Conservation (phyloP, 768 basidiomycete species). For the Russula ochroleuca region DNA sequence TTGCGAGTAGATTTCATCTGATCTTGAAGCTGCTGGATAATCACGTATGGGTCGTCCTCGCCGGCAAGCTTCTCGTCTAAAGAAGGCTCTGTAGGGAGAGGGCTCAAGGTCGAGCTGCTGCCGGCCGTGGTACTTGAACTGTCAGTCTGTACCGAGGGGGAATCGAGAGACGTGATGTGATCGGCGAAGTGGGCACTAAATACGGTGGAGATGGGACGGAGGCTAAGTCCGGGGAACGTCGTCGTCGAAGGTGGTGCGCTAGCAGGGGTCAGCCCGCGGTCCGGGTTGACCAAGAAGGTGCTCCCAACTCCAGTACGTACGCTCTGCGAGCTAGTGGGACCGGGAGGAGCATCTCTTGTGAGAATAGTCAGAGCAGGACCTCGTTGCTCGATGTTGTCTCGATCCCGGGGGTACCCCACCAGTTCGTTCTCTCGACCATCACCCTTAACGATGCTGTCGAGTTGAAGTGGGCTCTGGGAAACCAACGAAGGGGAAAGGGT, state of each 20-base stretch:
- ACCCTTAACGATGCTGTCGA: conserved; percentile 8
- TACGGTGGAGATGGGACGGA: conserved; percentile 71
- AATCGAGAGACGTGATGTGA: conserved; percentile 34
- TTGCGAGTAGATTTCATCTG: conserved; percentile 54
- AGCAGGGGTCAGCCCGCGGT: conserved; percentile 33
- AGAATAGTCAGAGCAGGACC: conserved; percentile 15
- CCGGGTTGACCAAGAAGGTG: conserved; percentile 13
- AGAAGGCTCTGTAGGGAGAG: conserved; percentile 33
- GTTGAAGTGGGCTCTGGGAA: conserved; percentile 17
- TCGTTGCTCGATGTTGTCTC: background rate
- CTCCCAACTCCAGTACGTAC: background rate
- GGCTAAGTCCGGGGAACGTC: conserved; percentile 61
- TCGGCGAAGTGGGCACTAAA: conserved; percentile 68
- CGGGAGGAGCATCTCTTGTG: background rate
- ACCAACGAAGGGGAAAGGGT: conserved; percentile 19
- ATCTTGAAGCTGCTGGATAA: conserved; percentile 55
- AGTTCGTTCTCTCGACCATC: conserved; percentile 1
- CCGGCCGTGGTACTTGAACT: conserved; percentile 47
- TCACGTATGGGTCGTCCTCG: conserved; percentile 42
- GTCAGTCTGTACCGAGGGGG: conserved; percentile 40
- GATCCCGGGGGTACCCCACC: background rate
- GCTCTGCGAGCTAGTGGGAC: background rate
- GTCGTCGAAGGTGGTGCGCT: conserved; percentile 63
- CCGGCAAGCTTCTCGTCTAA: conserved; percentile 35
- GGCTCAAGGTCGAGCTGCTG: conserved; percentile 34